Conservation (phyloP, 805 yeast genomes). For the Saturnispora quitensis region DNA sequence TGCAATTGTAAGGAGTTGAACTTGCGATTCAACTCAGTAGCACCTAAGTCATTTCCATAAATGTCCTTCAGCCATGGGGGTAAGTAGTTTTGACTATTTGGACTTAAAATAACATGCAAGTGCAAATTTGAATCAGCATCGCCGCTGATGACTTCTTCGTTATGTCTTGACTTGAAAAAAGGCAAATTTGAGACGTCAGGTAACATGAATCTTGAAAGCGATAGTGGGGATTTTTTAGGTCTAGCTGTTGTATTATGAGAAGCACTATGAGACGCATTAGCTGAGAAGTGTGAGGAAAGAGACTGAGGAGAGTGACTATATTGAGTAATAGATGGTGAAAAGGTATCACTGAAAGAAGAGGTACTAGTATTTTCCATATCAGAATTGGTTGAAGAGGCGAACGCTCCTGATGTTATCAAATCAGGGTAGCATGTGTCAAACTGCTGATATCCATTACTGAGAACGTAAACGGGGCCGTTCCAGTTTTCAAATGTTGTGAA, state of each 20-base stretch:
- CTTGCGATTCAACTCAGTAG: constrained; percentile 36
- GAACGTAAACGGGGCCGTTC: constrained; percentile 33
- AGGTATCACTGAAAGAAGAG: constrained; percentile 7
- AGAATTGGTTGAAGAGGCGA: background rate
- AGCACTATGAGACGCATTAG: constrained; percentile 25
- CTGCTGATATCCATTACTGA: constrained; percentile 34
- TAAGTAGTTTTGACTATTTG: constrained; percentile 22
- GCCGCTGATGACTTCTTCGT: constrained; percentile 38
- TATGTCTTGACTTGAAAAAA: constrained; percentile 40
- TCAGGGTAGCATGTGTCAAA: constrained; percentile 20
- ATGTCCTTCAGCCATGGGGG: constrained; percentile 48
- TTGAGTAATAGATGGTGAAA: constrained; percentile 16
- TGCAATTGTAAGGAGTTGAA: constrained; percentile 59
- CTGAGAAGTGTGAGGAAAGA: constrained; percentile 16
- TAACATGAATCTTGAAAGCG: constrained; percentile 42
- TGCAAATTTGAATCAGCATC: constrained; percentile 22
- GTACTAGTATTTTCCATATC: constrained; percentile 2
- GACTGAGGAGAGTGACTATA: constrained; percentile 9
- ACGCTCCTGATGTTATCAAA: background rate
- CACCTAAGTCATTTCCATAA: constrained; percentile 29
- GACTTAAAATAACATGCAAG: constrained; percentile 18
- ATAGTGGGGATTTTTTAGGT: constrained; percentile 7
- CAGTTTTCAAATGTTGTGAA: constrained; percentile 32
- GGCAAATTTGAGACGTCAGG: constrained; percentile 36
- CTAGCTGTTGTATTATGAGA: constrained; percentile 6